Base-by-base conservation (phyloP, 2,329 filamentous ascomycete species). In the Ophiostoma triangulosporum region DNA sequence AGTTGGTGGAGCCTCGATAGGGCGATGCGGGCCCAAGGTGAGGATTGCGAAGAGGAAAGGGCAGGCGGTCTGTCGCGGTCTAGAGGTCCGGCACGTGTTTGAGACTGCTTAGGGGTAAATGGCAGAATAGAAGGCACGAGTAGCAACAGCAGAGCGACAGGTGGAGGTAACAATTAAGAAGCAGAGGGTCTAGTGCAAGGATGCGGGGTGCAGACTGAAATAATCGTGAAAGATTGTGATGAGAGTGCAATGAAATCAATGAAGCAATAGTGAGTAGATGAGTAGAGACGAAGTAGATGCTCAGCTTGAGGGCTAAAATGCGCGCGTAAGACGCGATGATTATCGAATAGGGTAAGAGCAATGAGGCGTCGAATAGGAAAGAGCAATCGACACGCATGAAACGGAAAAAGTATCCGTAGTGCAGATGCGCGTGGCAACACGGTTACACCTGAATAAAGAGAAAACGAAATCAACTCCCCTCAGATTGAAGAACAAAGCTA, bases 1-100 rank as follows among this genome's bases (percentile, higher is more conserved):
- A 58, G 29, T 33, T 45, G 38, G 49, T 54, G 55, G 55, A 53
- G 49, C 26, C 45, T n/a, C 26, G 22, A 26, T 35, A 43, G 49
- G 27, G 22, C 46, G 43, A 8, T 45, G 54, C 48, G 15, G 43
- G 38, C 38, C 20, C 20, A 24, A 29, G 15, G 26, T 46, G 14
- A 14, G 38, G 38, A 38, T 38, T 20, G n/a, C 4, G 14, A 20
- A 17, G 35, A 35, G 26, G 36, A 54, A 36, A 40, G 17, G 26
- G 40, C 40, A 40, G 20, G 20, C 33, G 43, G 49, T 26, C 31
- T 26, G 27, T 31, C 9, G n/a, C 48, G 24, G 22, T 26, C 32
- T 36, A 8, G n/a, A 31, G 24, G 22, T 26, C 32, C 27, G 26
- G 29, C 6, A 48, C n/a, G 24, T n/a, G 35, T 43, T 29, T 50